Evolutionary conservation across 768 basidiomycete species (phyloP).

Genomic region (Trichaptum fuscoviolaceum): DNA sequence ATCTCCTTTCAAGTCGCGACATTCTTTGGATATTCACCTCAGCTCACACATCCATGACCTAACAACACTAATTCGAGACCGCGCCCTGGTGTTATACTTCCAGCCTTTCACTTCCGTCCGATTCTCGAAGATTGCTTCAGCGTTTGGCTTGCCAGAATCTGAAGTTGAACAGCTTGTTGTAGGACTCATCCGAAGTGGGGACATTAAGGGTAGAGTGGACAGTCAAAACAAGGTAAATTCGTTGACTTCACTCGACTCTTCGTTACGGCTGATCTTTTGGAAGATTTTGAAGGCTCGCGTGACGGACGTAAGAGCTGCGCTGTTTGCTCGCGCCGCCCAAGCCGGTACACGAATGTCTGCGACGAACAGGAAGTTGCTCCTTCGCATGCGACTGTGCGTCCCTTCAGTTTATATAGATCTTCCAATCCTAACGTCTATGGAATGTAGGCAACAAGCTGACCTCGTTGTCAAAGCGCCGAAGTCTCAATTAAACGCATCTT

Average conservation of each 20-base stretch:
- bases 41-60: slow-evolving; percentile 60
- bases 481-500: slow-evolving; percentile 3
- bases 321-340: slow-evolving; percentile 73
- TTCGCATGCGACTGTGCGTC: slow-evolving; percentile 78
- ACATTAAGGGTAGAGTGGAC: slow-evolving; percentile 81
- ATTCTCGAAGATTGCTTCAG: slow-evolving; percentile 76
- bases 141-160: slow-evolving; percentile 77
- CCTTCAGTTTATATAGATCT: not conserved
- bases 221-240: slow-evolving; percentile 77
- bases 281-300: slow-evolving; percentile 79
- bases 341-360: slow-evolving; percentile 66
- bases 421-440: not conserved
- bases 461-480: slow-evolving; percentile 66
- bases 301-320: slow-evolving; percentile 69
- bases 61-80: slow-evolving; percentile 64
- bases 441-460: slow-evolving; percentile 74
- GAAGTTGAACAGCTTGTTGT: slow-evolving; percentile 74
- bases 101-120: slow-evolving; percentile 83
- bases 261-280: slow-evolving; percentile 8
- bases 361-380: slow-evolving; percentile 70
- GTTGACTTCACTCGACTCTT: slow-evolving; percentile 5
- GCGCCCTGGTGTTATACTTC: slow-evolving; percentile 84
- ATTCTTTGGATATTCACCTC: slow-evolving; percentile 76
- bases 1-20: slow-evolving; percentile 54
- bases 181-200: slow-evolving; percentile 66